phyloP scores from a whole-genome alignment of 148 eudicot species.

The Camellia sinensis region DNA sequence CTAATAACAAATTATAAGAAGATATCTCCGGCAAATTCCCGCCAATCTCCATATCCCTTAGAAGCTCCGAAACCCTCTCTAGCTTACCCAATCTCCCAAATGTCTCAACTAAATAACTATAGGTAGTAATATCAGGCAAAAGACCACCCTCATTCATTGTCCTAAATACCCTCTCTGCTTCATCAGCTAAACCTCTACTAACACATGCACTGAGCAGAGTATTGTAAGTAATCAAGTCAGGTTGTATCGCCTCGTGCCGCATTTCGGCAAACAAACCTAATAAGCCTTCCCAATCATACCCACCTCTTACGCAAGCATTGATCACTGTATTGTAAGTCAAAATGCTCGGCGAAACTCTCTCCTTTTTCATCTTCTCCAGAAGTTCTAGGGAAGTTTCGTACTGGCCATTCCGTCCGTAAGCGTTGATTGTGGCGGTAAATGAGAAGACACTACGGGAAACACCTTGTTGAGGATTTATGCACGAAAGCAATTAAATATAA shows the following conservation, averaged over 20 bases:
- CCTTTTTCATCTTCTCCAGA: constrained; percentile 71
- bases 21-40: constrained; percentile 85
- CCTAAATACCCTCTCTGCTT: constrained; percentile 92
- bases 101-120: constrained; percentile 75
- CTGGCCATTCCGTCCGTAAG: constrained; percentile 84
- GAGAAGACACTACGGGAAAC: constrained; percentile 72
- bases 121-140: constrained; percentile 80
- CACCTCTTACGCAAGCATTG: constrained; percentile 85
- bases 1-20: constrained; percentile 81
- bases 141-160: constrained; percentile 94
- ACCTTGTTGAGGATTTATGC: neutral
- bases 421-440: constrained; percentile 81
- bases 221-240: constrained; percentile 89
- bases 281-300: constrained; percentile 90
- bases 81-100: constrained; percentile 71
- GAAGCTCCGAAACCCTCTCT: constrained; percentile 70
- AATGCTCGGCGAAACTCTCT: constrained; percentile 65
- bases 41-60: constrained; percentile 66
- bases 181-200: constrained; percentile 68
- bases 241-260: constrained; percentile 92
- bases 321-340: constrained; percentile 92
- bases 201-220: constrained; percentile 89
- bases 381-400: constrained; percentile 68
- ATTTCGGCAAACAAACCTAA: constrained; percentile 90
- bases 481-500: no score